Evolutionary conservation across 2,329 filamentous ascomycete genomes (phyloP), one percentile per base, ranked within the genome.

Genomic region (Lomentospora prolificans): DNA sequence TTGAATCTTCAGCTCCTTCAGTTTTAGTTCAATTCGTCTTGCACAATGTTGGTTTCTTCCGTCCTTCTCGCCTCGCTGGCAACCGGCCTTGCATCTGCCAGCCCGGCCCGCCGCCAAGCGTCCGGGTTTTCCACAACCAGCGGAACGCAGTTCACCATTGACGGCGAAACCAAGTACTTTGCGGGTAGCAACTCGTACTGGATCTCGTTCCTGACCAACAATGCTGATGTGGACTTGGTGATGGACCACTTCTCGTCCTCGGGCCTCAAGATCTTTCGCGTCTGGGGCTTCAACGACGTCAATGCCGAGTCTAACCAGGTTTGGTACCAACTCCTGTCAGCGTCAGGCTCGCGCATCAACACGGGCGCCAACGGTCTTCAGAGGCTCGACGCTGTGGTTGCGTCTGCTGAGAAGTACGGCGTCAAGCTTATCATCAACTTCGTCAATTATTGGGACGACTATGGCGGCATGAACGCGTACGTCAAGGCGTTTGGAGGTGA

Each of bases 401-500:
- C 74, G 24, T 72, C 78, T 0, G 83, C 82, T 2, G 81, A 84
- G 66, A 70, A 72, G 46, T 72, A 79, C 55, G 79, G 77, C 3
- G 73, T 86, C 61, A 84, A 84, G 65, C 69, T 86, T 12, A 82
- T 86, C 60, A 77, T 84, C 64, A 78, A 81, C 61, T 81, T 85
- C 33, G 80, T 86, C 50, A 87, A 87, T 67, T 83, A 86, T 67
- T 87, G 83, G 82, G 71, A 71, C 44, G 84, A 86, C 62, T 85
- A 84, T 30, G 84, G 83, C 17, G 84, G 84, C 30, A 86, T 86
- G 64, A 70, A 72, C 12, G 79, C 80, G 8, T 86, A 86, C 63
- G 74, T 76, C 44, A 72, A 67, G 6, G 79, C 77, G 6, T 85
- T 82, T 59, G 81, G 80, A 28, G 79, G 78, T 24, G 69, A 64